Evolutionary conservation across 192 early-diverging fungal species (phyloP), one percentile per base, ranked within the genome.

Genomic region (Phycomyces nitens): DNA sequence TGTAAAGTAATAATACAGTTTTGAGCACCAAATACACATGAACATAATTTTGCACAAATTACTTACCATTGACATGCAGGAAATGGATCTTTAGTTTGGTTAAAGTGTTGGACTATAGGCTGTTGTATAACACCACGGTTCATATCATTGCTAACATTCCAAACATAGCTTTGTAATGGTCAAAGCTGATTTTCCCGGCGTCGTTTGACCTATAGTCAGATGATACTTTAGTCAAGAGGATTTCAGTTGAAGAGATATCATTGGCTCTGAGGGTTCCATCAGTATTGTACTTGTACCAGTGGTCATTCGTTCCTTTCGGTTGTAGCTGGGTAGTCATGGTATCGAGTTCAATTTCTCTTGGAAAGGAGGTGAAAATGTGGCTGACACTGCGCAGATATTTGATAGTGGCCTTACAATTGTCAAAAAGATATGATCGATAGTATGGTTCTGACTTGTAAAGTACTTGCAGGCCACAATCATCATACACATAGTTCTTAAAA

Each of bases 281-380:
- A 51, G 59, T 27, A 50, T 60, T 60, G 18, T 60, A 60, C 23
- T 60, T 60, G 29, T 51, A 60, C 50, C 59, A 23, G 59, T 44
- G 12, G 26, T 60, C 59, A 38, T 49, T 27, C 44, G 50, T 60
- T 51, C 59, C 59, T 51, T 51, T 60, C 44, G 47, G 43, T 51
- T 51, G 24, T 29, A 60, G 44, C 38, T 60, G 59, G 24, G 20
- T 60, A 44, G 49, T 51, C 59, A 60, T 60, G 44, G 59, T 1
- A n/a, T 60, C 18, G 27, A 60, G 59, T 60, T 60, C 26, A 51
- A 60, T 60, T 51, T 60, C 59, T 51, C 59, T 44, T 51, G 59
- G 59, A 51, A 60, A 60, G 44, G 50, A 51, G 27, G 44, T 51
- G 29, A 60, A 8, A 24, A 50, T 29, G 27, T 60, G 43, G 44